Conservation (phyloP, 2,329 filamentous ascomycete genomes). For the Fusarium subtropicale region DNA sequence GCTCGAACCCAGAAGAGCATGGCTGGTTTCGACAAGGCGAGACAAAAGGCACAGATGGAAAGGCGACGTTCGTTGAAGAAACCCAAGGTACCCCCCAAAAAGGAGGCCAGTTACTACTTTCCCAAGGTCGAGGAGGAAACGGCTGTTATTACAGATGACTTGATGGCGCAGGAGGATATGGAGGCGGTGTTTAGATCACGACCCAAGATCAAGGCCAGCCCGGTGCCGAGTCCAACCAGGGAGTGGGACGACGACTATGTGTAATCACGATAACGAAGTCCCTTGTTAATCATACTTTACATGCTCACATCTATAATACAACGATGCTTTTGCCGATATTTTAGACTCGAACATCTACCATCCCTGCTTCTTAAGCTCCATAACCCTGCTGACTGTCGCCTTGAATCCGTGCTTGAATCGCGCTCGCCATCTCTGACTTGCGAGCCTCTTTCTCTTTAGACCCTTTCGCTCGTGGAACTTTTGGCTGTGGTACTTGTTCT, state of each 20-base stretch:
- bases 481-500: conserved; percentile 67
- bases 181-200: conserved; percentile 87
- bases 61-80: conserved; percentile 63
- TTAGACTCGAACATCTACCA: conserved; percentile 67
- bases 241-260: conserved; percentile 49
- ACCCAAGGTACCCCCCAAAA: conserved; percentile 54
- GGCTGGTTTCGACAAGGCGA: conserved; percentile 70
- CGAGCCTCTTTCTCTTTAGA: conserved; percentile 80
- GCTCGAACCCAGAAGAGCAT: conserved; percentile 71
- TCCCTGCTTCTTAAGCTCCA: conserved; percentile 79
- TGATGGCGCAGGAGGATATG: conserved; percentile 80
- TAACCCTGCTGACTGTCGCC: conserved; percentile 71
- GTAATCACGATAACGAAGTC: conserved; percentile 37
- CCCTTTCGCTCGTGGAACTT: conserved; percentile 80
- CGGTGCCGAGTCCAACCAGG: conserved; percentile 64
- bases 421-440: conserved; percentile 74
- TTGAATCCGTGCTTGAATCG: conserved; percentile 78
- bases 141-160: conserved; percentile 71
- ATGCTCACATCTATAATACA: conserved; percentile 48
- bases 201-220: conserved; percentile 83
- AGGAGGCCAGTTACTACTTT: conserved; percentile 63
- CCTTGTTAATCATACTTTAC: conserved; percentile 33
- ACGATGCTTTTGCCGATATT: conserved; percentile 33
- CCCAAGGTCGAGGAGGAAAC: conserved; percentile 56
- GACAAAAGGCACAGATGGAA: conserved; percentile 70